Evolutionary conservation across 306 rosid genomes (phyloP), one percentile per base, ranked within the genome.

Genomic region (Sphenostylis stenocarpa): DNA sequence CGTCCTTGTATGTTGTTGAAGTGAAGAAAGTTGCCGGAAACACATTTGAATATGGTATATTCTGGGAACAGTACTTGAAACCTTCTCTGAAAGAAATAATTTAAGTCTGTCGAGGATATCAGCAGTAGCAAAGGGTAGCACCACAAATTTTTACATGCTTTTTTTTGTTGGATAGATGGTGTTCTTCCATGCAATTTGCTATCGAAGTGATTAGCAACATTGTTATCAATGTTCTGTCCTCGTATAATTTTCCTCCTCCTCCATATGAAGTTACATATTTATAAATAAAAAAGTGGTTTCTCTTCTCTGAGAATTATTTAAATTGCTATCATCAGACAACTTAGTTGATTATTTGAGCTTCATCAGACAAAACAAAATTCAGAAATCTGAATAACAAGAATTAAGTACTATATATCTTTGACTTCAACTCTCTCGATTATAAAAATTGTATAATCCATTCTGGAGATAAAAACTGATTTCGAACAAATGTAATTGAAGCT

Each of bases 21-120:
- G 78, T 89, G 79, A 88, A 63, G 66, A 91, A 93, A 83, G 80
- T 88, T 24, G 79, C 82, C 3, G 95, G 96, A 26, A 94, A 93
- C 16, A 87, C 87, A 8, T 81, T 90, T 76, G 97, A 88, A 49
- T 92, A 86, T 66, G 67, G 8, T 12, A 16, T 80, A 6, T 85
- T 92, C 43, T 80, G 83, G 78, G 82, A 90, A 67, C 81, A 82
- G 1, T 81, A 67, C 49, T 78, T 90, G 8, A 87, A 39, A 70
- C 92, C 93, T 74, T 83, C 82, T 20, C 86, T 92, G 0, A 82
- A 73, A 66, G 92, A 92, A 43, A 83, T 90, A 4, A 88, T 79
- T 36, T 92, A 91, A 90, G 83, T 77, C 64, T 90, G 94, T 87
- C 86, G 82, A 80, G 87, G 86, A 71, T 79, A 68, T 55, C 83